Percentiles rank a stretch among this genome's conserved stretches.
Conservation (phyloP, 2,329 filamentous ascomycete genomes). For the Ploettnerulaceae sp. region DNA sequence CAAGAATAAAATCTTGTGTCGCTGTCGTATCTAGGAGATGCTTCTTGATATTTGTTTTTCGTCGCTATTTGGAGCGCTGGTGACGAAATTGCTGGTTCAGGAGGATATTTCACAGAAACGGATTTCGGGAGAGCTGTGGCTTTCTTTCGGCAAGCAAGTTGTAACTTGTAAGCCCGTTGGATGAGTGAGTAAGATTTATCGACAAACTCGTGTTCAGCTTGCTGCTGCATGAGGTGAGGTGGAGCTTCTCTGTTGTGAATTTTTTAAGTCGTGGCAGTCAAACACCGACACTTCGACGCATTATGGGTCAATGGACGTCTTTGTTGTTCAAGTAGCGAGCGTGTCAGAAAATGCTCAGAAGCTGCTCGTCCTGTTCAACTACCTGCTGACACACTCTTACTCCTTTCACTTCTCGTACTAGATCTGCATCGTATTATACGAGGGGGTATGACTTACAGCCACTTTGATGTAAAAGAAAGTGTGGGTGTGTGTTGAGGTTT, state of each 20-base stretch:
- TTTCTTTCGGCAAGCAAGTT: not conserved
- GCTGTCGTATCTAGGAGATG: not conserved
- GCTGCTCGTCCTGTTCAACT: not conserved
- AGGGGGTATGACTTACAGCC: not conserved
- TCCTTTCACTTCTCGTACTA: not conserved
- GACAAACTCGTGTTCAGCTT: not conserved
- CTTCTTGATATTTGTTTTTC: conserved; percentile 15
- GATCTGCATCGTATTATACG: not conserved
- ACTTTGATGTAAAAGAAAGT: not conserved
- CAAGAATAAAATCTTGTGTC: conserved; percentile 10
- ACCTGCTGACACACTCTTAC: not conserved
- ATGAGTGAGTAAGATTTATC: no score
- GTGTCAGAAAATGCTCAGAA: conserved; percentile 4
- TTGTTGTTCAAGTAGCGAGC: conserved; percentile 5
- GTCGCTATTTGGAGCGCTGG: not conserved
- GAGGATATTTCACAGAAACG: not conserved
- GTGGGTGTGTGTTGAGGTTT: not conserved
- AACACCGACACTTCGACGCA: not conserved
- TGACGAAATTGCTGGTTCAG: not conserved
- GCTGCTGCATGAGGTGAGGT: not conserved
- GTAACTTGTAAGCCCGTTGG: no score
- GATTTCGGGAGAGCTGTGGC: not conserved
- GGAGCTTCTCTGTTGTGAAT: not conserved
- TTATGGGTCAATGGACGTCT: conserved; percentile 1
- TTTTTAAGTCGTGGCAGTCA: not conserved